Evolutionary conservation across 129 eudicot genomes (phyloP).

Genomic region (Centella asiatica): DNA sequence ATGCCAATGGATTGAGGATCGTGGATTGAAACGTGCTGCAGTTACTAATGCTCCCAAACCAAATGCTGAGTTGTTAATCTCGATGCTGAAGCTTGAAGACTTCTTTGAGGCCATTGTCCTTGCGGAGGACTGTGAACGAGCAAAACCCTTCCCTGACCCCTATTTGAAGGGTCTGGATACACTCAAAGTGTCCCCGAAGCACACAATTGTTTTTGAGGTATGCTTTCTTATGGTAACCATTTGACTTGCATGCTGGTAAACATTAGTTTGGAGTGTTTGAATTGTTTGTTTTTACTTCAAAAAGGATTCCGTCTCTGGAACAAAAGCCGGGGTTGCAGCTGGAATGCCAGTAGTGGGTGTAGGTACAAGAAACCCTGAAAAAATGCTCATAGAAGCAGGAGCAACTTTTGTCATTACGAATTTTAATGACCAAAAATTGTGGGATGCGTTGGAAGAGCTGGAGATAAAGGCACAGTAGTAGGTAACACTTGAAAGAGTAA

Average conservation of each 20-base stretch:
- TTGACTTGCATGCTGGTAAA: background rate
- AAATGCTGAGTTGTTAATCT: slow-evolving; percentile 64
- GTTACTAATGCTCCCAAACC: slow-evolving; percentile 88
- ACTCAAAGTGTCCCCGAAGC: slow-evolving; percentile 54
- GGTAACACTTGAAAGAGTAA: slow-evolving; percentile 14
- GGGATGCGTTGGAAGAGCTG: slow-evolving; percentile 54
- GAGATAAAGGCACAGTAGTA: slow-evolving; percentile 14
- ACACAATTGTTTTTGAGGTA: slow-evolving; percentile 83
- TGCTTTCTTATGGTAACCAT: background rate
- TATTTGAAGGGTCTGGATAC: slow-evolving; percentile 63
- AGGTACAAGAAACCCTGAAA: slow-evolving; percentile 69
- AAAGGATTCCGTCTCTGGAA: slow-evolving; percentile 91
- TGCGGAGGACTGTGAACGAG: slow-evolving; percentile 75
- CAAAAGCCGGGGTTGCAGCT: slow-evolving; percentile 80
- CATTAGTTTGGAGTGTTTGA: slow-evolving; percentile 2
- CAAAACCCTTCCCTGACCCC: slow-evolving; percentile 93
- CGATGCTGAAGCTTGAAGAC: slow-evolving; percentile 53
- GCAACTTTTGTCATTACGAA: slow-evolving; percentile 68
- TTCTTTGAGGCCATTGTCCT: slow-evolving; percentile 61
- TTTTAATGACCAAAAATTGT: slow-evolving; percentile 59
- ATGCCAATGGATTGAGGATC: slow-evolving; percentile 74
- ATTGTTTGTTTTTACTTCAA: slow-evolving; percentile 10
- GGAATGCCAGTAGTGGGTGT: slow-evolving; percentile 85
- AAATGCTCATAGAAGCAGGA: slow-evolving; percentile 52
- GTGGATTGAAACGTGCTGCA: slow-evolving; percentile 85